Evolutionary conservation across 2,329 filamentous ascomycete species (phyloP), one percentile per base, ranked within the genome.

Genomic region (Aquanectria penicillioides): DNA sequence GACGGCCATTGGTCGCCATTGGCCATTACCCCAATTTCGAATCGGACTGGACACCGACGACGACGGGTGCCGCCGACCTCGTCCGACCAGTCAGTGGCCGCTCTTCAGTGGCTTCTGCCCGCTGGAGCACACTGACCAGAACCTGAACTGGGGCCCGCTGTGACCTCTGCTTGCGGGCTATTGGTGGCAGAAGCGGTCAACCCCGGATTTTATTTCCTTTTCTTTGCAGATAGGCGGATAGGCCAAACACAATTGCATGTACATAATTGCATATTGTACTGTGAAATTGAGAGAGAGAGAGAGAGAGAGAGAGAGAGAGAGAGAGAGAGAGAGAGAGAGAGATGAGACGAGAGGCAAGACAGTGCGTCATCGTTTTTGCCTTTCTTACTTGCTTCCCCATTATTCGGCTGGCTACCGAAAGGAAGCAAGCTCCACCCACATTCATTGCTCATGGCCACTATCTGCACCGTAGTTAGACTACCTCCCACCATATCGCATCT

Each of bases 31-130:
- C 47, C 47, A 29, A 41, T 36, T 28, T 36, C 34, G 8, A 9
- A 38, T 59, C 57, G 57, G 57, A 56, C 57, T 56, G 28, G 44
- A 56, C 44, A 23, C 57, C 57, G 57, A 59, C 20, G 53, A 49
- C 41, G 28, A 33, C 29, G 15, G n/a, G 28, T 38, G 23, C 33
- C 34, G 51, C 51, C 57, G 57, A 51, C 38, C 36, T 44, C 23
- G 33, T 48, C 43, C 50, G 44, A 22, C 41, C 41, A 28, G 33
- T 28, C 26, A 46, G 41, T 46, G 40, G 41, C 26, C 29, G 12
- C 28, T 9, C 28, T 22, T 22, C 15, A n/a, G n/a, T n/a, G n/a
- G n/a, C 36, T 12, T 38, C 18, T 11, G 18, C 36, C 36, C 18
- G 18, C 36, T 22, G 23, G 18, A 38, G 18, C 36, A 38, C 36